phyloP scores from a whole-genome alignment of 2,329 filamentous ascomycete genomes.

The Cordyceps militaris region DNA sequence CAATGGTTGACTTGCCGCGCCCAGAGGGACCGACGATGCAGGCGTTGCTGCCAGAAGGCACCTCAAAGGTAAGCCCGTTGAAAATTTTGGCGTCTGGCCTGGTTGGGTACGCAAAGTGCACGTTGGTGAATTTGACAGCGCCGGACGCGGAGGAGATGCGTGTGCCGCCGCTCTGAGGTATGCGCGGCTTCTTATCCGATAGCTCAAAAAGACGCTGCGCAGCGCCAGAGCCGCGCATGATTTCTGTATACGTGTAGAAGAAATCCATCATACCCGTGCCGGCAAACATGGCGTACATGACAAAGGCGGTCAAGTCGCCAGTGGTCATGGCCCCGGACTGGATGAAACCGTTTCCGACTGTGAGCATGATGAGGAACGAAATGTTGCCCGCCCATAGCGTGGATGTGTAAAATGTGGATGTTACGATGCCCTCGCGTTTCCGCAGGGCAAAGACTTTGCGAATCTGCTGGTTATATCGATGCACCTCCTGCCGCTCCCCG shows the following conservation, averaged over 20 bases:
- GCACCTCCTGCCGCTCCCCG: slow-evolving; percentile 83
- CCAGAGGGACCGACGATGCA: slow-evolving; percentile 95
- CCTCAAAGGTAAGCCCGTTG: slow-evolving; percentile 79
- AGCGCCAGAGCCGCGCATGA: slow-evolving; percentile 97
- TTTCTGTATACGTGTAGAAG: slow-evolving; percentile 92
- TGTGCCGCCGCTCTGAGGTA: slow-evolving; percentile 73
- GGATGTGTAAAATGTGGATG: slow-evolving; percentile 79
- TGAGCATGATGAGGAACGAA: slow-evolving; percentile 85
- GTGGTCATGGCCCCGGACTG: slow-evolving; percentile 78
- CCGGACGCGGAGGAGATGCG: slow-evolving; percentile 79
- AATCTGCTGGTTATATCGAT: slow-evolving; percentile 86
- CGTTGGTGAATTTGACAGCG: slow-evolving; percentile 77
- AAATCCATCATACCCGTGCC: slow-evolving; percentile 86
- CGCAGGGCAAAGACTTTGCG: slow-evolving; percentile 88
- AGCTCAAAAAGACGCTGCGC: slow-evolving; percentile 92
- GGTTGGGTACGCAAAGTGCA: slow-evolving; percentile 88
- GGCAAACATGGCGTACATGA: slow-evolving; percentile 93
- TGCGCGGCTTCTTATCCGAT: slow-evolving; percentile 80
- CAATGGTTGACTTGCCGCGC: slow-evolving; percentile 93
- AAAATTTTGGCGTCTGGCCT: slow-evolving; percentile 89
- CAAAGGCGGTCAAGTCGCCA: slow-evolving; percentile 88
- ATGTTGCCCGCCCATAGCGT: slow-evolving; percentile 94
- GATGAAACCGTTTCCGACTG: slow-evolving; percentile 86
- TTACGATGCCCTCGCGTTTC: slow-evolving; percentile 77
- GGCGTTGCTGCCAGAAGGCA: slow-evolving; percentile 88